Evolutionary conservation across 2,329 filamentous ascomycete species (phyloP).

Genomic region (Ilyonectria sp.): DNA sequence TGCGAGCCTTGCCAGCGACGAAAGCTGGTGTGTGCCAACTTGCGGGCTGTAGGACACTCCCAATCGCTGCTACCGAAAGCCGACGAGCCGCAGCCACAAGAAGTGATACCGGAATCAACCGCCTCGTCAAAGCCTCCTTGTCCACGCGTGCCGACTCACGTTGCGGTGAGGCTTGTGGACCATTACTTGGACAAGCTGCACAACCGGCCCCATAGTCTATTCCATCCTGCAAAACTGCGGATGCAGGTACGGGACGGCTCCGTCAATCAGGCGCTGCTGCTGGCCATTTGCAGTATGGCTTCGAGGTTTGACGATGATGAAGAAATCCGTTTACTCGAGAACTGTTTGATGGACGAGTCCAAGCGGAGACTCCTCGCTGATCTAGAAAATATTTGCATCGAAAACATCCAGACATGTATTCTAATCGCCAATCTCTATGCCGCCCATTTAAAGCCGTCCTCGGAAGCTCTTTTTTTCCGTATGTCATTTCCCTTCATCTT

Average conservation of each 20-base stretch:
- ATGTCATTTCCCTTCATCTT: not conserved
- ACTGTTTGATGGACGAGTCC: slow-evolving; percentile 6
- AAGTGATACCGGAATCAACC: not conserved
- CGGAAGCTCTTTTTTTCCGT: slow-evolving; percentile 32
- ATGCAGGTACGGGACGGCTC: not conserved
- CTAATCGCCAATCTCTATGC: slow-evolving; percentile 25
- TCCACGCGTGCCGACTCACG: not conserved
- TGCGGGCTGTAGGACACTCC: not conserved
- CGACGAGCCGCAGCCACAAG: not conserved
- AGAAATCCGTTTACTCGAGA: slow-evolving; percentile 1
- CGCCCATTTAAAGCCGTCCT: slow-evolving; percentile 18
- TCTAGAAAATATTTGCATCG: slow-evolving; percentile 32
- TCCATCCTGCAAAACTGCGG: slow-evolving; percentile 28
- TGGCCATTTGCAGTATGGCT: slow-evolving; percentile 29
- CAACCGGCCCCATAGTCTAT: slow-evolving; percentile 31
- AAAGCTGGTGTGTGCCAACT: slow-evolving; percentile 1
- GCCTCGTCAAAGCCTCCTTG: not conserved
- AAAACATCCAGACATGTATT: slow-evolving; percentile 34
- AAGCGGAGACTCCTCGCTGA: slow-evolving; percentile 25
- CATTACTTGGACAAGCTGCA: slow-evolving; percentile 33
- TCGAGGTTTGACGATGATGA: slow-evolving; percentile 18
- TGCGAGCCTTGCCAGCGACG: slow-evolving; percentile 20
- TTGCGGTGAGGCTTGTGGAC: slow-evolving; percentile 22
- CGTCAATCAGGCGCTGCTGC: slow-evolving; percentile 21
- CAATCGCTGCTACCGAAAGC: slow-evolving; percentile 11